Percentiles rank a stretch among this genome's conserved stretches.
Conservation (phyloP, 2,329 filamentous ascomycete species). For the Samsoniella hepiali region DNA sequence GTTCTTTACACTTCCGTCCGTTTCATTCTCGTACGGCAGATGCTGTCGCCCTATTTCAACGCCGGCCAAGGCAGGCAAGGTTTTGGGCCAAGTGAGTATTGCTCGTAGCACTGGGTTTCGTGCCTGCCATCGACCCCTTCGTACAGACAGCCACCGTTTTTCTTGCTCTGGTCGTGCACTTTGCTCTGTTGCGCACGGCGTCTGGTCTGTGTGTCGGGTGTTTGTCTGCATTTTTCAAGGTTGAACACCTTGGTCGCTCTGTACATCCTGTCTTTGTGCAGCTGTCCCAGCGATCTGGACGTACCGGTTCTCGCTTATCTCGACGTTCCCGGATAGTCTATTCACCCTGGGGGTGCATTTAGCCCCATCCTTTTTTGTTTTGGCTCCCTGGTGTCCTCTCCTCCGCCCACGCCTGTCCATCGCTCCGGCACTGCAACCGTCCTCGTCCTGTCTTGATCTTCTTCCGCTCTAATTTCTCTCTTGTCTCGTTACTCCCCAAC, state of each 20-base stretch:
- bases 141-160: background rate
- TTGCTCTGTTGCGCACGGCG: background rate
- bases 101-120: too few relatives aligned
- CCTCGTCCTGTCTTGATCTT: background rate
- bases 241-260: background rate
- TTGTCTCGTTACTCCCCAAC: background rate
- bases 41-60: too few relatives aligned
- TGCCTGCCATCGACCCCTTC: too few relatives aligned
- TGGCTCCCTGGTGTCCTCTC: background rate
- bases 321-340: background rate
- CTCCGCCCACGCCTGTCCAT: background rate
- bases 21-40: too few relatives aligned
- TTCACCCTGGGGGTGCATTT: background rate
- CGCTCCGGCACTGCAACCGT: conserved; percentile 1
- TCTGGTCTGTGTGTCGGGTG: too few relatives aligned
- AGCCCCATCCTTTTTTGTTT: background rate
- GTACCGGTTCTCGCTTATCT: conserved; percentile 33
- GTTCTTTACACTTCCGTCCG: too few relatives aligned
- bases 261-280: background rate
- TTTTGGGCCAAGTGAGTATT: too few relatives aligned
- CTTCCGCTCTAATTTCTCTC: background rate
- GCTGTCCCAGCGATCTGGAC: conserved; percentile 33
- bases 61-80: too few relatives aligned
- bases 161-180: background rate
- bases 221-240: background rate